Evolutionary conservation across 2,329 filamentous ascomycete species (phyloP).

Genomic region (Trichoderma atrobrunneum): DNA sequence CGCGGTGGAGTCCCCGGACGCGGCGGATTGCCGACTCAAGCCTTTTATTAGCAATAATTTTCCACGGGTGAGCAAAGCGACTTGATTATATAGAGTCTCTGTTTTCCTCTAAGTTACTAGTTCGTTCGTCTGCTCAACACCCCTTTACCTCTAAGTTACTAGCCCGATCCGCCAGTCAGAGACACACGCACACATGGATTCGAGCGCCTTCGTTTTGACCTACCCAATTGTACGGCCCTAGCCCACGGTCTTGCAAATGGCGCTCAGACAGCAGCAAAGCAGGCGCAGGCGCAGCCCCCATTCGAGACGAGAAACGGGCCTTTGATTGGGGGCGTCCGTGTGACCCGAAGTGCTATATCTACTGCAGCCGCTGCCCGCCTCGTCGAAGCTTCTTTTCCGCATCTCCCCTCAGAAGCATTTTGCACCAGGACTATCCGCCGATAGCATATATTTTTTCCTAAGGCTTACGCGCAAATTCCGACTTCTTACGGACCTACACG

Average conservation of each 20-base stretch:
- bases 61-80: constrained; percentile 6
- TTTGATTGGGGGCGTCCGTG: constrained; percentile 6
- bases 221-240: constrained; percentile 14
- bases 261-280: constrained; percentile 12
- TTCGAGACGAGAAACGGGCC: background rate
- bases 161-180: constrained; percentile 16
- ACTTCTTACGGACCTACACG: background rate
- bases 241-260: constrained; percentile 7
- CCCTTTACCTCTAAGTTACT: constrained; percentile 23
- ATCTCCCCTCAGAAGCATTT: background rate
- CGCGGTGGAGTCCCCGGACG: constrained; percentile 17
- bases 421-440: background rate
- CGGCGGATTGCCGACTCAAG: constrained; percentile 19
- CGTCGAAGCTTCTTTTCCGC: background rate
- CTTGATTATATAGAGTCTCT: constrained; percentile 18
- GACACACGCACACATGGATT: constrained; percentile 14
- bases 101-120: constrained; percentile 23
- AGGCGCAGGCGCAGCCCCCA: constrained; percentile 11
- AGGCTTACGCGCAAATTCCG: background rate
- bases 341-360: constrained; percentile 9
- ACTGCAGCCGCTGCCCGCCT: constrained; percentile 8
- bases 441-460: background rate
- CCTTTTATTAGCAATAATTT: constrained; percentile 10
- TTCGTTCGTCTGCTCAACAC: constrained; percentile 16
- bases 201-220: constrained; percentile 11